These are phyloP conservation scores for Cystobasidium pallidum DNA, from an alignment of 1,284 basidiomycete species.

Conservation along the genomic window DNA sequence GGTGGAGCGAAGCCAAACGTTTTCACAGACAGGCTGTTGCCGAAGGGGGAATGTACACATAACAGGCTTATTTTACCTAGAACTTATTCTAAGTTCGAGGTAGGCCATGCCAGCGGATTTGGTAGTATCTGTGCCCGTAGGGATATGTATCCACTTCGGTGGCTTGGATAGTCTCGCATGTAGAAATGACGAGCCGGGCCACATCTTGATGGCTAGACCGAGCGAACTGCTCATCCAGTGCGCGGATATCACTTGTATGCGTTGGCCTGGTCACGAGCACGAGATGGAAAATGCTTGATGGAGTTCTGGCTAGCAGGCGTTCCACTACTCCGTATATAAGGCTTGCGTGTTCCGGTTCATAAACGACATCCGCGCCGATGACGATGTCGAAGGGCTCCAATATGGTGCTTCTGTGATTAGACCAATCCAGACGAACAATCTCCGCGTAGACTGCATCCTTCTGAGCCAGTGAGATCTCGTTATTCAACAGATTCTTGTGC, in stretches of 20 bases:
- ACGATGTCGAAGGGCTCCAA: slow-evolving; percentile 7
- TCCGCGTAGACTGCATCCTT: neutral
- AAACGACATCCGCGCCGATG: slow-evolving; percentile 40
- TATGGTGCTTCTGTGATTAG: neutral
- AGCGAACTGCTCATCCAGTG: slow-evolving; percentile 11
- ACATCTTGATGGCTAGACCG: neutral
- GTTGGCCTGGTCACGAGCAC: slow-evolving; percentile 14
- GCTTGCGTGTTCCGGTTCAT: slow-evolving; percentile 31
- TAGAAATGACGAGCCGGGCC: neutral
- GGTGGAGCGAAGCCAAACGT: slow-evolving; percentile 32
- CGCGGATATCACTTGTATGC: slow-evolving; percentile 16
- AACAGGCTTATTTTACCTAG: neutral
- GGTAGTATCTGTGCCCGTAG: slow-evolving; percentile 31
- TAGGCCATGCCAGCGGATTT: slow-evolving; percentile 28
- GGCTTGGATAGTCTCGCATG: slow-evolving; percentile 12
- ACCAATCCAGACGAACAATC: slow-evolving; percentile 19
- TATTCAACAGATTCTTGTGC: slow-evolving; percentile 8
- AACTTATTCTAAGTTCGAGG: neutral
- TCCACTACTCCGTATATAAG: slow-evolving; percentile 15
- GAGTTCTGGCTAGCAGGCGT: neutral
- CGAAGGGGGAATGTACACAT: slow-evolving; percentile 40
- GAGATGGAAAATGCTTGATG: slow-evolving; percentile 25
- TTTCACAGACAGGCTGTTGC: slow-evolving; percentile 15
- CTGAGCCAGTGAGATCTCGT: neutral
- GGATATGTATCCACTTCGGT: slow-evolving; percentile 11